Base-by-base conservation (phyloP, 257 asterid genomes). In the Coffea eugenioides region DNA sequence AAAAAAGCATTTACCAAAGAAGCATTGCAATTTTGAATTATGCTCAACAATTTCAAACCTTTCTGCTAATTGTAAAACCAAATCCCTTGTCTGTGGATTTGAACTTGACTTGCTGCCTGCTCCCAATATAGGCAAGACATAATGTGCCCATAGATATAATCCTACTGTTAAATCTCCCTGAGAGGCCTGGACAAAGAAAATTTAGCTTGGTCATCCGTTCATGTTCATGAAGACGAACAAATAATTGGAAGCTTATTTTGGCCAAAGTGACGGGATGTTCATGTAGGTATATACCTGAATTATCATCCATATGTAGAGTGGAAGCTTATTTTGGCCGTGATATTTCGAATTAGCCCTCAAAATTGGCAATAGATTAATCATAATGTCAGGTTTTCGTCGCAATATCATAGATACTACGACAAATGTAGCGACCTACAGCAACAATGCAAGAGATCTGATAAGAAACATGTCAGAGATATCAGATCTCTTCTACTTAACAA, bases 151-250 rank as follows among this genome's bases (percentile, higher is more conserved):
- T 49, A 90, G 48, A 73, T 89, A 91, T 85, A 94, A 82, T 59
- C 97, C 98, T 61, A 90, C 93, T 39, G 96, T 87, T 62, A 92
- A 76, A 88, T 94, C 97, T 75, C 96, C 94, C 81, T 90, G 93
- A 78, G 87, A 85, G 36, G 97, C 96, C 98, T 94, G 71, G 54
- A 80, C 61, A 79, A 69, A 62, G 61, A 54, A 71, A 56, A 59
- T 68, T 74, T 78, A 36, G 67, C 69, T 70, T 80, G 83, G 83
- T 73, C 65, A 69, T 66, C 45, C 43, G 14, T 39, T 39, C 43
- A 25, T 31, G 39, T 0, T 1, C 14, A 66, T 66, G 11, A n/a
- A 2, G 18, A 11, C 6, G 25, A 23, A 3, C 0, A 57, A 18
- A 57, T 2, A 57, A 57, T 75, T 66, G 65, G 77, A 85, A 15